Conservation (phyloP, 2,329 filamentous ascomycete species). For the Macrophomina phaseolina region DNA sequence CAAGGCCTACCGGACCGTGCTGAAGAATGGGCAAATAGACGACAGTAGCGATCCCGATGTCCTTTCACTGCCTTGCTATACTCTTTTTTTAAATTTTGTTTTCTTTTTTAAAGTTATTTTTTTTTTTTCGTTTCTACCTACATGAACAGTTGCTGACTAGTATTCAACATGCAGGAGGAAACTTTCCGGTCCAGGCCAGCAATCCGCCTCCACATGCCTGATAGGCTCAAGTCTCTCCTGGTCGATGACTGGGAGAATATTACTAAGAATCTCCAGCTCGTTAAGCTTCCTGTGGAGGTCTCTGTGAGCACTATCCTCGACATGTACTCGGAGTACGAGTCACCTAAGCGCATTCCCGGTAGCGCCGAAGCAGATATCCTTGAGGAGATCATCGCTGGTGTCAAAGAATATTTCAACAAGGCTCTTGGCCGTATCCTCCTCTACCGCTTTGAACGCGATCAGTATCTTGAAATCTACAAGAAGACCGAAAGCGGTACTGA, state of each 20-base stretch:
- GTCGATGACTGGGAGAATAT: conserved; percentile 99
- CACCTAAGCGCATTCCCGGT: conserved; percentile 66
- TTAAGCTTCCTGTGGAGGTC: conserved; percentile 78
- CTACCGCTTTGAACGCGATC: conserved; percentile 90
- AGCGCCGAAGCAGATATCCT: conserved; percentile 82
- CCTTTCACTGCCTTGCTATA: background rate
- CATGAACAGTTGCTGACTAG: background rate
- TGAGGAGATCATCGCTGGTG: conserved; percentile 83
- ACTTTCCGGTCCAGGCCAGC: conserved; percentile 82
- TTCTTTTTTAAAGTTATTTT: background rate
- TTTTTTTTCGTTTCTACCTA: background rate
- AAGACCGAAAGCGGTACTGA: conserved; percentile 67
- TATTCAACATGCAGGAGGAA: conserved; percentile 72
- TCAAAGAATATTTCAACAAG: conserved; percentile 95
- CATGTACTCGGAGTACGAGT: conserved; percentile 77
- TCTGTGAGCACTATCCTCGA: conserved; percentile 80
- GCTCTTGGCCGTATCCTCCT: conserved; percentile 85
- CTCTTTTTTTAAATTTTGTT: background rate
- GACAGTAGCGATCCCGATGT: background rate
- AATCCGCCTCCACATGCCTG: conserved; percentile 84
- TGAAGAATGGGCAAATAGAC: background rate
- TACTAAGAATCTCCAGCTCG: conserved; percentile 91
- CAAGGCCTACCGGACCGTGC: background rate
- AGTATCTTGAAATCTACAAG: conserved; percentile 80
- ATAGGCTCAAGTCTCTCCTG: conserved; percentile 86